Conservation (phyloP, 106 monocot species). For the Dendrobium huoshanense region DNA sequence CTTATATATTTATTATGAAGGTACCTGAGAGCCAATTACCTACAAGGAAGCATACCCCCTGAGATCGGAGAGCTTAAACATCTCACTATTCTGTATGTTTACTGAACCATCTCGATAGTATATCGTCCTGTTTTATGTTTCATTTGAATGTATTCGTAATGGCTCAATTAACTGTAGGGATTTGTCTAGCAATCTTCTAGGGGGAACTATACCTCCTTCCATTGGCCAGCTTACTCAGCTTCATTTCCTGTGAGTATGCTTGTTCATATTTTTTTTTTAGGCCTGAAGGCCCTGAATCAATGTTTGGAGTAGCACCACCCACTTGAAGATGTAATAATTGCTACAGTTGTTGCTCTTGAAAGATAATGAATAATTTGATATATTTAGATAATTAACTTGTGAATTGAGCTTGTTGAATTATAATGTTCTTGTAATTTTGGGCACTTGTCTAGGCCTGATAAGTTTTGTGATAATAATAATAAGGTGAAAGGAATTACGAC, state of each 20-base stretch:
- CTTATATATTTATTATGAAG: conserved; percentile 25
- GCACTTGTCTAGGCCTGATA: no score
- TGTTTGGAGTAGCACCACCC: neutral
- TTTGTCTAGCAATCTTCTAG: conserved; percentile 84
- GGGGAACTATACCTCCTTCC: conserved; percentile 76
- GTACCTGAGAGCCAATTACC: conserved; percentile 83
- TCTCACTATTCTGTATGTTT: conserved; percentile 69
- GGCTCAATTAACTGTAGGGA: conserved; percentile 44
- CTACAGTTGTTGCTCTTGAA: no score
- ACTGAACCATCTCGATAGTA: neutral
- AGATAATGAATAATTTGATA: no score
- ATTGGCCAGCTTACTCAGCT: conserved; percentile 53
- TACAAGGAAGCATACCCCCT: conserved; percentile 80
- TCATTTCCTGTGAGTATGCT: conserved; percentile 68
- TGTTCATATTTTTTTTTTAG: neutral
- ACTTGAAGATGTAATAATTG: no score
- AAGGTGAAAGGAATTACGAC: no score
- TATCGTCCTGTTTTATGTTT: neutral
- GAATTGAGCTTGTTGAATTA: no score
- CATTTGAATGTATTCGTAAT: neutral
- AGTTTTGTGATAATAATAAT: no score
- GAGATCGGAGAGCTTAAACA: conserved; percentile 62
- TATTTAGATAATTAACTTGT: no score
- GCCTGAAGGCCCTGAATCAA: neutral
- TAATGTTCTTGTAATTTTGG: no score